Evolutionary conservation across 371 early-diverging fungal genomes (phyloP).

Genomic region (Mycotypha africana): DNA sequence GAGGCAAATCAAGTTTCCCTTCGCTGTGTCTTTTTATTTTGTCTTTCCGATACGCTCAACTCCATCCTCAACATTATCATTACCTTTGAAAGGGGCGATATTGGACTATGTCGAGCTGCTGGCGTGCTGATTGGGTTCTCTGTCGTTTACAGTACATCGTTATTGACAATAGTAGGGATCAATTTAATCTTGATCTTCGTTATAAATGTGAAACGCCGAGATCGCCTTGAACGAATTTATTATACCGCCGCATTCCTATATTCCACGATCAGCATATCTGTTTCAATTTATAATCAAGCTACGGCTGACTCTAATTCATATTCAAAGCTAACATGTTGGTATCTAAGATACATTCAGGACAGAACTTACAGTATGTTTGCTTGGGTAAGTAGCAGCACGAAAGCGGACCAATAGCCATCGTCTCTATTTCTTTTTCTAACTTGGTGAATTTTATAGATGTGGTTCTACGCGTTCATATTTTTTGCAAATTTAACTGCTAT

Average conservation of each 20-base stretch:
- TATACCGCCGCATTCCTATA: slow-evolving; percentile 5
- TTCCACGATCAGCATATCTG: slow-evolving; percentile 4
- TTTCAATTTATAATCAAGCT: slow-evolving; percentile 5
- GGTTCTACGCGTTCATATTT: slow-evolving; percentile 21
- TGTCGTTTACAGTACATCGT: slow-evolving; percentile 9
- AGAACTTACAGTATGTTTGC: slow-evolving; percentile 2
- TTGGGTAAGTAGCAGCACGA: slow-evolving; percentile 24
- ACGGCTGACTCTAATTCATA: neutral
- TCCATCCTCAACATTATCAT: slow-evolving; percentile 2
- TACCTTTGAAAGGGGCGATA: neutral
- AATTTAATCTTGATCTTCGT: slow-evolving; percentile 28
- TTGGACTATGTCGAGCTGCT: slow-evolving; percentile 11
- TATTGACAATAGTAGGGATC: slow-evolving; percentile 19
- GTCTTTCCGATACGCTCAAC: slow-evolving; percentile 2
- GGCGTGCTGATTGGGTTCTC: slow-evolving; percentile 6
- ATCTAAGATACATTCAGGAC: slow-evolving; percentile 1
- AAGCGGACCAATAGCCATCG: too few relatives aligned
- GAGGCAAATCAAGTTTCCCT: slow-evolving; percentile 22
- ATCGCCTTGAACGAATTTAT: slow-evolving; percentile 1
- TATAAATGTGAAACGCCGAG: slow-evolving; percentile 2
- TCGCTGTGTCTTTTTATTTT: slow-evolving; percentile 19
- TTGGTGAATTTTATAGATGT: slow-evolving; percentile 11
- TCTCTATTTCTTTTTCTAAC: neutral
- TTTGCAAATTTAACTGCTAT: slow-evolving; percentile 15
- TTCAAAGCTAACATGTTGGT: slow-evolving; percentile 1